A percentile compares a stretch with the other conserved stretches of the same genome.
These are phyloP conservation scores for Podospora comata DNA, from an alignment of 495 filamentous ascomycete species.

Conservation along the genomic window DNA sequence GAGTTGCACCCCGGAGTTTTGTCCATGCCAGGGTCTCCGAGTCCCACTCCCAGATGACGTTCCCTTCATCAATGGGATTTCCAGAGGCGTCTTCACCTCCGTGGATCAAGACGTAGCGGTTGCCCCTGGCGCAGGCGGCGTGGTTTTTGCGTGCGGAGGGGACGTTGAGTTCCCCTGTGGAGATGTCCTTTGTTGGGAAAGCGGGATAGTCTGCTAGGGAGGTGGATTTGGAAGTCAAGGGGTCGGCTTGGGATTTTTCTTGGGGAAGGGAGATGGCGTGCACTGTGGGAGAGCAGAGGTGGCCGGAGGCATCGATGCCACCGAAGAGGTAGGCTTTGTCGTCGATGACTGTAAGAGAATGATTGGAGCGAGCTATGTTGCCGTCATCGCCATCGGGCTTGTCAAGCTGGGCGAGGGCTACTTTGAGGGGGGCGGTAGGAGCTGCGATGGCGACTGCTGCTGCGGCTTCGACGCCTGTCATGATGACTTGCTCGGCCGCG, in stretches of 20 bases:
- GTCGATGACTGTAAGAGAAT: conserved; percentile 46
- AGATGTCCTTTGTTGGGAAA: conserved; percentile 22
- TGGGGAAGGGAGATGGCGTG: conserved; percentile 44
- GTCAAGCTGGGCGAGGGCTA: conserved; percentile 40
- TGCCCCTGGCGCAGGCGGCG: conserved; percentile 38
- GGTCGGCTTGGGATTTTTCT: conserved; percentile 9
- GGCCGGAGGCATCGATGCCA: conserved; percentile 37
- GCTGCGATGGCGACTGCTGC: conserved; percentile 38
- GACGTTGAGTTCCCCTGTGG: conserved; percentile 39
- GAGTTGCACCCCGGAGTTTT: conserved; percentile 21
- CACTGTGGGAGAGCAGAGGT: conserved; percentile 45
- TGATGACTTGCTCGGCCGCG: conserved; percentile 44
- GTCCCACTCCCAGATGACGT: conserved; percentile 49
- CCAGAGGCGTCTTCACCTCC: conserved; percentile 42
- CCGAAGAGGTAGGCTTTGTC: conserved; percentile 54
- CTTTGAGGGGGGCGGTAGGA: conserved; percentile 43
- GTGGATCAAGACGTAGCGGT: conserved; percentile 41
- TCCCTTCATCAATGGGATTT: conserved; percentile 39
- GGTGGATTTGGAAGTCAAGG: conserved; percentile 22
- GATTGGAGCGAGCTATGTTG: conserved; percentile 43
- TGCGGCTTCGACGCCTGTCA: conserved; percentile 41
- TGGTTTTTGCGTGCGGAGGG: conserved; percentile 42
- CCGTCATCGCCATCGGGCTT: conserved; percentile 19
- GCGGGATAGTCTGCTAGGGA: conserved; percentile 24
- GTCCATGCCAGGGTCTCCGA: conserved; percentile 39